Conservation (phyloP, 441 rosid genomes). For the Pelargonium myrrhifolium region DNA sequence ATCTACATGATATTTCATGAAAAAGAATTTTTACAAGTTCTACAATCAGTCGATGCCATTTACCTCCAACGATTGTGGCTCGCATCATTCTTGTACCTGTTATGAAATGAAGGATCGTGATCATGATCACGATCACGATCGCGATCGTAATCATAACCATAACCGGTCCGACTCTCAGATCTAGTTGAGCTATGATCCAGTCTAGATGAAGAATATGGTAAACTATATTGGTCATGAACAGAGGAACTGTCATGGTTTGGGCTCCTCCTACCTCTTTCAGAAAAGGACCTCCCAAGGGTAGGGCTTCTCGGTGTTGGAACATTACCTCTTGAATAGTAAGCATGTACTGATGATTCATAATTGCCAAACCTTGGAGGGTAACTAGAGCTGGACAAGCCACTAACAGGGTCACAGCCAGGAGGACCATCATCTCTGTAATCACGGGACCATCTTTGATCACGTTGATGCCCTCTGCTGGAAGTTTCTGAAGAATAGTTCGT, state of each 20-base stretch:
- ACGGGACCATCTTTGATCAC: slow-evolving; percentile 36
- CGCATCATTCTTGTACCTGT: neutral
- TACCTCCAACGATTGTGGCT: neutral
- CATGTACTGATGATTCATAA: slow-evolving; percentile 24
- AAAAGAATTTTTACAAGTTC: neutral
- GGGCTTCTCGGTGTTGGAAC: slow-evolving; percentile 24
- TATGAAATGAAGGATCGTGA: neutral
- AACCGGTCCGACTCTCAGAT: slow-evolving; percentile 23
- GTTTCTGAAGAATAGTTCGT: slow-evolving; percentile 31
- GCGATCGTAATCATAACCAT: slow-evolving; percentile 19
- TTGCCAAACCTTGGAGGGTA: slow-evolving; percentile 51
- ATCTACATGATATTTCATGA: neutral
- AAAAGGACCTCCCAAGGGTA: slow-evolving; percentile 28
- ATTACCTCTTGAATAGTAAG: slow-evolving; percentile 19
- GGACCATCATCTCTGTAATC: slow-evolving; percentile 39
- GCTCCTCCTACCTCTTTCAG: slow-evolving; percentile 40
- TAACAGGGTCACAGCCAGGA: slow-evolving; percentile 38
- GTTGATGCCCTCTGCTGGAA: slow-evolving; percentile 33
- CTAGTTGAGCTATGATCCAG: slow-evolving; percentile 20
- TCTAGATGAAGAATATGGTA: slow-evolving; percentile 11
- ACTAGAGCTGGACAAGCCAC: slow-evolving; percentile 36
- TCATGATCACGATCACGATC: neutral
- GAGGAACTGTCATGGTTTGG: slow-evolving; percentile 30
- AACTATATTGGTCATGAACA: slow-evolving; percentile 19
- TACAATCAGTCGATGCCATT: neutral